These are phyloP conservation scores for Aspergillus transmontanensis DNA, from an alignment of 2,329 filamentous ascomycete species.

Conservation along the genomic window DNA sequence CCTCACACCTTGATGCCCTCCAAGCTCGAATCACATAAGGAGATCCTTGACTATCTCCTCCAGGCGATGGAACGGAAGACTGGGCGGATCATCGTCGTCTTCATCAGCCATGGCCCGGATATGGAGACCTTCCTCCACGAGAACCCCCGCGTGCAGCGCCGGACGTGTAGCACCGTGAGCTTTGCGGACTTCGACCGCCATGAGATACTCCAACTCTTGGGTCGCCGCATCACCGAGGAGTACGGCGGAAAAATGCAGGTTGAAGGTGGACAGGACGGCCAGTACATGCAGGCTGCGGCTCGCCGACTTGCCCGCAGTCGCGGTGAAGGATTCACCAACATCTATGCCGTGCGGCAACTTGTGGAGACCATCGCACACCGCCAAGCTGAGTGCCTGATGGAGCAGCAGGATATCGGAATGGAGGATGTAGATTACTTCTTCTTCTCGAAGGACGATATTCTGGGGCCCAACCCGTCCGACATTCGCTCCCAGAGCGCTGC, in stretches of 20 bases:
- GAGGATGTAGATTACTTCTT: conserved; percentile 24
- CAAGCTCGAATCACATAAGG: conserved; percentile 4
- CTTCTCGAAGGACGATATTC: conserved; percentile 23
- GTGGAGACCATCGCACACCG: conserved; percentile 19
- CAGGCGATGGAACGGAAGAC: conserved; percentile 19
- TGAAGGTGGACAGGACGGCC: conserved; percentile 23
- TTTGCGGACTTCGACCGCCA: conserved; percentile 21
- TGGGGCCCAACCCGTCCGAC: conserved; percentile 19
- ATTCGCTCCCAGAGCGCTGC: conserved; percentile 16
- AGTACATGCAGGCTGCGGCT: conserved; percentile 22
- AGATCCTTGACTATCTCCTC: conserved; percentile 15
- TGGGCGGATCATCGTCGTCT: conserved; percentile 19
- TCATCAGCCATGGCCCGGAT: conserved; percentile 13
- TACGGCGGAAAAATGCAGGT: conserved; percentile 23
- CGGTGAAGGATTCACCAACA: conserved; percentile 20
- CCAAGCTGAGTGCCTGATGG: conserved; percentile 18
- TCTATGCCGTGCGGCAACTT: conserved; percentile 19
- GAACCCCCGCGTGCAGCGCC: conserved; percentile 16
- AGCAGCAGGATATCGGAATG: conserved; percentile 17
- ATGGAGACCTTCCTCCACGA: conserved; percentile 18
- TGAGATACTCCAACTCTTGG: conserved; percentile 15
- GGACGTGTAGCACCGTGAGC: conserved; percentile 19
- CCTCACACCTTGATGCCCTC: conserved; percentile 12
- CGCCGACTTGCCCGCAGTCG: conserved; percentile 21
- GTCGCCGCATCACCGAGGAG: conserved; percentile 16